Base-by-base conservation (phyloP, 768 basidiomycete genomes). In the Steccherinum ochraceum region DNA sequence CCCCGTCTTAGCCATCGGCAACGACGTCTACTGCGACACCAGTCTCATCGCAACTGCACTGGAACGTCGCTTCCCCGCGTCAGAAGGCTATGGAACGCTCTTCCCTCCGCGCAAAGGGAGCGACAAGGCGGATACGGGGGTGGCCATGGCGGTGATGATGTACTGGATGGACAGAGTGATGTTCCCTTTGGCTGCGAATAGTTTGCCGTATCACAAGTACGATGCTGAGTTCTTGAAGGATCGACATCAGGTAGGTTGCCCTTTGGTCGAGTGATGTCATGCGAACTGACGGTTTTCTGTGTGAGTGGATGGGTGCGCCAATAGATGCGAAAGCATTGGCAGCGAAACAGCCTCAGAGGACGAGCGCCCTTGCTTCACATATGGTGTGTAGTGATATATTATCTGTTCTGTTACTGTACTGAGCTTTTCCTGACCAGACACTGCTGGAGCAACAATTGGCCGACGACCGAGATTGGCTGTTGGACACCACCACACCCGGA, bases 11-110 rank as follows among this genome's bases (percentile, higher is more conserved):
- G 77, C 80, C 7, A 78, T 83, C 41, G 81, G 80, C 12, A 78
- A 76, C 56, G 80, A 83, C 57, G 67, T 83, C 2, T 82, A 80
- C 62, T 79, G 77, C 58, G 80, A 82, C 61, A 80, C 77, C 48
- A 75, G 72, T 49, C 66, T 82, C 55, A 80, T 82, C 46, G 71
- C 70, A 12, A 60, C 71, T 19, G 70, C 67, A 2, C 71, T 83
- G 16, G 81, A 83, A 56, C 72, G 75, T 43, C 75, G 74, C 12
- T 81, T 80, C 59, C 77, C 79, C 20, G n/a, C 71, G 24, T 64
- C 71, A n/a, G 58, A 66, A 26, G 76, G 75, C 11, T 42, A 74
- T 62, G 69, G 67, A 3, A 74, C 76, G 12, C 60, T 80, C 5
- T 79, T 79, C 59, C 79, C 79, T 7, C 56, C 56, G 3, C 60